Base-by-base conservation (phyloP, 2,329 filamentous ascomycete species). In the Sclerotinia nivalis region DNA sequence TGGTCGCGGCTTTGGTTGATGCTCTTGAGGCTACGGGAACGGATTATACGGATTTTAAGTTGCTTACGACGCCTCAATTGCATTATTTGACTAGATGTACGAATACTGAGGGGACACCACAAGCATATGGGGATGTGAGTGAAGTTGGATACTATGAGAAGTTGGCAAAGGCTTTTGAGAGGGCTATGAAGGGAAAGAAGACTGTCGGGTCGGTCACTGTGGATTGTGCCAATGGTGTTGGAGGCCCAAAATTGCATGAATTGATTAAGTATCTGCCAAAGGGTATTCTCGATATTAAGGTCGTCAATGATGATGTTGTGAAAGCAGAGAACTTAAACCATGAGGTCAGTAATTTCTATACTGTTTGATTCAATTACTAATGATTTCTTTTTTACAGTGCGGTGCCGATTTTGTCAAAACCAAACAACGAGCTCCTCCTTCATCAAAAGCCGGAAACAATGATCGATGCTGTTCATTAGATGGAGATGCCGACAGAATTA, bases 351-450 rank as follows among this genome's bases (percentile, higher is more conserved):
- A 9, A 34, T 22, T 54, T 13, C 0, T 4, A 4, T 40, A 12
- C 15, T 34, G 20, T 52, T 22, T 52, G 22, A 28, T 43, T 52
- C n/a, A 20, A 43, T 52, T 45, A 64, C 68, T 45, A 67, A 75
- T 76, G 71, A 74, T 59, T 50, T n/a, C 50, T 75, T 70, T 76
- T 61, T 54, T 20, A 64, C 37, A 96, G 89, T 97, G 92, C 78
- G 96, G 96, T 80, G 96, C 96, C 78, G 96, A 99, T 82, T 98
- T 89, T 76, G 96, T 99, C 81, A 99, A 99, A 84, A 98, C 96
- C 25, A 93, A 93, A 82, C 96, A 99, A 83, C 89, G 93, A 73
- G 92, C 93, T 71, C 96, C 96, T 66, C 91, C 91, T 55, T 90
- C 84, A 43, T 95, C 93, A 68, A 93, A 94, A 79, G 91, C 92